Base-by-base conservation (phyloP, 2,329 filamentous ascomycete species). In the Diaporthe helianthi region DNA sequence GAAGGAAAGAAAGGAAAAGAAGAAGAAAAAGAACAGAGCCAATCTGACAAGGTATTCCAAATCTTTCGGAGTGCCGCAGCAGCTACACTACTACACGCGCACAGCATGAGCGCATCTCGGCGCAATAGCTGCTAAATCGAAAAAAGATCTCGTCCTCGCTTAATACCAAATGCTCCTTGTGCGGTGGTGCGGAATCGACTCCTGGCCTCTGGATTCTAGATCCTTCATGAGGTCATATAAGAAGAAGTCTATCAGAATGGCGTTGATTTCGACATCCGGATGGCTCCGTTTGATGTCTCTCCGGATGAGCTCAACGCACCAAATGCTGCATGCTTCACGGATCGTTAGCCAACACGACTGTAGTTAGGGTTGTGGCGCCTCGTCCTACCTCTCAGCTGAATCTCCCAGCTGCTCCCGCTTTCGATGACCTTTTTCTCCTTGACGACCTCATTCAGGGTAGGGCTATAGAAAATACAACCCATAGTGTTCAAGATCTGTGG, bases 151-250 rank as follows among this genome's bases (percentile, higher is more conserved):
- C 29, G 60, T 66, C 44, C 38, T 19, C 46, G n/a, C 51, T 79
- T 80, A 98, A 79, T 98, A 98, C 94, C 94, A 98, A 71, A 98
- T 97, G 76, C 93, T 97, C 78, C 94, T 88, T 52, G 94, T 97
- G 72, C 94, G 86, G 80, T 98, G 94, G 80, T 97, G 94, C 6
- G 93, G 93, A 71, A 93, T 87, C 49, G 82, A 84, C 76, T 90
- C 87, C 67, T 84, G 79, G 65, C 89, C 83, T 73, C 83, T 78
- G 0, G 81, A 83, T 79, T 98, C 95, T 77, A 92, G 79, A 76
- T 93, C 91, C 79, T 98, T 99, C 82, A 96, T 94, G 22, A 92
- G 89, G 81, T 99, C 96, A 78, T 99, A 99, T 67, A 99, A 83
- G 79, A 98, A 97, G 81, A 98, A 99, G 80, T 99, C 96, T 72